Evolutionary conservation across 495 filamentous ascomycete genomes (phyloP).

Genomic region (Aspergillus nanangensis): DNA sequence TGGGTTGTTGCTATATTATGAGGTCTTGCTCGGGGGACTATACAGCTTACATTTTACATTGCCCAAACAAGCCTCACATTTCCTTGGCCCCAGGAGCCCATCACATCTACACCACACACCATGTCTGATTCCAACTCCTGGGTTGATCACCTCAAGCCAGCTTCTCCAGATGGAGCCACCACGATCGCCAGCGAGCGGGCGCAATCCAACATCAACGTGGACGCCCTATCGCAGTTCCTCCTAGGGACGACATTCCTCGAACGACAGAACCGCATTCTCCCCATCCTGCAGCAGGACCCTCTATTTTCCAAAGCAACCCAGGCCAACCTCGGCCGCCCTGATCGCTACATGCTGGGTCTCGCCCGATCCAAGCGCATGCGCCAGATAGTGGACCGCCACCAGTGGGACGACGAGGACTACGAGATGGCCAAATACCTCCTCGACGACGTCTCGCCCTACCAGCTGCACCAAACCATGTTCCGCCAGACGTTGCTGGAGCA

Average conservation of each 20-base stretch:
- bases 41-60: too few relatives aligned
- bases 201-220: constrained; percentile 29
- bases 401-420: constrained; percentile 38
- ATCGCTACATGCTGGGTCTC: constrained; percentile 42
- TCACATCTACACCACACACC: too few relatives aligned
- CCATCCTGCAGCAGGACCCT: constrained; percentile 31
- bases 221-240: constrained; percentile 36
- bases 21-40: too few relatives aligned
- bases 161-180: constrained; percentile 30
- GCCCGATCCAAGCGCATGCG: constrained; percentile 43
- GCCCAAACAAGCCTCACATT: too few relatives aligned
- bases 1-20: too few relatives aligned
- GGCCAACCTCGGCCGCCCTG: constrained; percentile 38
- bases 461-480: constrained; percentile 29
- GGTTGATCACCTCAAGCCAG: constrained; percentile 39
- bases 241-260: constrained; percentile 34
- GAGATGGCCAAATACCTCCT: constrained; percentile 43
- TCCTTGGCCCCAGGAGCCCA: too few relatives aligned
- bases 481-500: constrained; percentile 39
- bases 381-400: constrained; percentile 28
- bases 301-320: constrained; percentile 39
- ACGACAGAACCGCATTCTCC: constrained; percentile 36
- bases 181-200: constrained; percentile 34
- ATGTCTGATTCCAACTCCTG: constrained; percentile 47
- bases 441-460: constrained; percentile 18